phyloP scores from a whole-genome alignment of 371 early-diverging fungal genomes.

The Mucor circinelloides region DNA sequence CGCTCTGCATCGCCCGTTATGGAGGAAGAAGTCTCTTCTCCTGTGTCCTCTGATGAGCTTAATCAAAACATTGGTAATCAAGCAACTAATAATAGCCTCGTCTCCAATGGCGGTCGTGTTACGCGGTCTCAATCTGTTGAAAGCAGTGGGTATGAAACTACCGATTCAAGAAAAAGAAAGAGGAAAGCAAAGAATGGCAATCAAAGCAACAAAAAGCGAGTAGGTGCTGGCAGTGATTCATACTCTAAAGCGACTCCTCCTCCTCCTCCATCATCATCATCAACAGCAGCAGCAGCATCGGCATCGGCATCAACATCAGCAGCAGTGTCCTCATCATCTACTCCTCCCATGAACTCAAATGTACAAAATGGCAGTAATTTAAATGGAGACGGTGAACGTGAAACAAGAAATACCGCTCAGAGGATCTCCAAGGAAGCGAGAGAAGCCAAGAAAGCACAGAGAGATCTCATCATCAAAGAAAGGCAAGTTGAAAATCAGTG shows the following conservation, averaged over 20 bases:
- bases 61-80: not conserved
- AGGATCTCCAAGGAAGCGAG: conserved; percentile 28
- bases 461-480: conserved; percentile 29
- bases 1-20: conserved; percentile 25
- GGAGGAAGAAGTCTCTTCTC: conserved; percentile 9
- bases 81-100: not conserved
- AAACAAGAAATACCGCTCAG: conserved; percentile 25
- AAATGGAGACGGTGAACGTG: conserved; percentile 30
- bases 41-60: conserved; percentile 11
- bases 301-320: not conserved
- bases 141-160: conserved; percentile 26
- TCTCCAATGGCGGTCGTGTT: conserved; percentile 9
- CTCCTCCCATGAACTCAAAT: not conserved
- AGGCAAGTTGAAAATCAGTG: conserved; percentile 11
- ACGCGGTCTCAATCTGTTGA: conserved; percentile 37
- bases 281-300: not conserved
- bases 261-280: not conserved
- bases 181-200: conserved; percentile 13
- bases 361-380: conserved; percentile 4
- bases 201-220: conserved; percentile 18
- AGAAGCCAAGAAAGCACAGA: conserved; percentile 27
- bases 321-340: not conserved
- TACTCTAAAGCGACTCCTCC: not conserved
- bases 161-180: conserved; percentile 21
- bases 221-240: conserved; percentile 5